Base-by-base conservation (phyloP, 176 grass and related monocot genomes). In the Aechmea fasciata region DNA sequence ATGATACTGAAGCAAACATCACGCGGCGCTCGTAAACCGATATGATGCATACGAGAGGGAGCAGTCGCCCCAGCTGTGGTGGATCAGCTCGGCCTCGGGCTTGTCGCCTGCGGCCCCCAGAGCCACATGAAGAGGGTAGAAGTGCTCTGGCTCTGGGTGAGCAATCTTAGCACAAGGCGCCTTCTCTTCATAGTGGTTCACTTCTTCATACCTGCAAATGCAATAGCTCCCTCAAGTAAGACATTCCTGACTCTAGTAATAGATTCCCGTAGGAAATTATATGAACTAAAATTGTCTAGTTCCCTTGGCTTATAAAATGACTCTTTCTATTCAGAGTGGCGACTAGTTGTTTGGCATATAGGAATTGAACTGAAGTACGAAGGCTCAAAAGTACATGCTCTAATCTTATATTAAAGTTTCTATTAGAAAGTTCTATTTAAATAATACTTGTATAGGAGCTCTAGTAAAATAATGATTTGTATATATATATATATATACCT, bases 51-150 rank as follows among this genome's bases (percentile, higher is more conserved):
- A 83, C 17, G 88, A 89, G 63, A 96, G 1, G 1, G 66, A 18
- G 3, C 78, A 41, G 51, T 96, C 66, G 63, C 54, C 68, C 88
- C 92, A 96, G 83, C 88, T 89, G 5, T 48, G 26, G 67, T 96
- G 88, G 76, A 96, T 80, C 68, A 71, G 75, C 67, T 96, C 87
- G 51, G 85, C 82, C 79, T 66, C 91, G 67, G 80, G 52, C 0
- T 49, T 65, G 11, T 86, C 83, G 2, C 92, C 92, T 10, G 92
- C 88, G 4, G 92, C 92, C 47, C 93, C 93, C 2, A 97, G 73
- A 47, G 93, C 93, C 48, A 97, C 89, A 65, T 92, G 93, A 74
- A 97, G 69, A 29, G 93, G 93, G 74, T 85, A 85, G 54, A 97
- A 81, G 72, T 97, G 93, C 41, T 97, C 93, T 1, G 89, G 84